A percentile compares a stretch with the other conserved stretches of the same genome.
phyloP scores from a whole-genome alignment of 192 early-diverging fungal species.

The Coemansia sp. region DNA sequence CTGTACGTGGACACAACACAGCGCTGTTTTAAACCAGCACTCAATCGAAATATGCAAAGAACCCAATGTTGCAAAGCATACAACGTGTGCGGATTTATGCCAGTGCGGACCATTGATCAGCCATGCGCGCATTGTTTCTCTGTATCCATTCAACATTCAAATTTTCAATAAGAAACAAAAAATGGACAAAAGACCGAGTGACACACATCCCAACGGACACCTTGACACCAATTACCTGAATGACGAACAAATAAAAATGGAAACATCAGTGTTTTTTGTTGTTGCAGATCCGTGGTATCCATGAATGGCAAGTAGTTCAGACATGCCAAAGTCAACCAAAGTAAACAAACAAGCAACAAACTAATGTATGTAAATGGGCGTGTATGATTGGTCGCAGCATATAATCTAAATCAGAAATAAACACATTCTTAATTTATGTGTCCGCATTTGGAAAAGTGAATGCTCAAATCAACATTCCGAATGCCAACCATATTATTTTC shows the following conservation, averaged over 20 bases:
- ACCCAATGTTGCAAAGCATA: background rate
- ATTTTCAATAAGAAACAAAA: background rate
- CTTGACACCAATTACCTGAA: background rate
- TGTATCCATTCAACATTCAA: background rate
- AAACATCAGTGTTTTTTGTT: background rate
- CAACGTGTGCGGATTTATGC: background rate
- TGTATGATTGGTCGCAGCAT: background rate
- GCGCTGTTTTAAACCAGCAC: background rate
- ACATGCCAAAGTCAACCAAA: background rate
- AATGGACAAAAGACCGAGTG: background rate
- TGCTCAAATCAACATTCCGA: background rate
- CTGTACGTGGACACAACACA: background rate
- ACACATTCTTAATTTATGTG: background rate
- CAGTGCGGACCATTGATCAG: slow-evolving; percentile 1
- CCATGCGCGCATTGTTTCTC: background rate
- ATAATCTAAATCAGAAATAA: slow-evolving; percentile 1
- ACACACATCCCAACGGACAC: background rate
- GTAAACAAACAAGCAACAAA: background rate
- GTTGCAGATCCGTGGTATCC: slow-evolving; percentile 3
- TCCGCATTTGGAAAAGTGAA: background rate
- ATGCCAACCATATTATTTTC: background rate
- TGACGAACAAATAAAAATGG: background rate
- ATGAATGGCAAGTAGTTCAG: background rate
- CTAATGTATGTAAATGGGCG: background rate
- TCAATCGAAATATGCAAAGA: background rate